phyloP scores from a whole-genome alignment of 2,329 filamentous ascomycete species.

The Byssoonygena ceratinophila region DNA sequence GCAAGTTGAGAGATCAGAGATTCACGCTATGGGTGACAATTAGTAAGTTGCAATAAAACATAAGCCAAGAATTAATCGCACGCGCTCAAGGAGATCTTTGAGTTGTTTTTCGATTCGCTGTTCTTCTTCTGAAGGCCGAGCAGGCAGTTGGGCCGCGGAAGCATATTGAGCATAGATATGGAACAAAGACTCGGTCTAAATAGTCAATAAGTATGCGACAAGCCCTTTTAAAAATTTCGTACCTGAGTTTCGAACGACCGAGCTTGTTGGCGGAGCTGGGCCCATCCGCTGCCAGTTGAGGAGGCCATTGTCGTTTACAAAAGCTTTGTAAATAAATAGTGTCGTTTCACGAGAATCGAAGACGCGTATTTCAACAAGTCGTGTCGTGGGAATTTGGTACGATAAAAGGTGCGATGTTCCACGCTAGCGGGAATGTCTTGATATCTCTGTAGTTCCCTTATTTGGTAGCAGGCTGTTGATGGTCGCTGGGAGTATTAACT shows the following conservation, averaged over 20 bases:
- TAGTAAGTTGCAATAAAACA: background rate
- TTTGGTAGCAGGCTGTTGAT: too few species aligned
- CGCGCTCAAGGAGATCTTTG: conserved; percentile 73
- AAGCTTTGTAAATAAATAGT: background rate
- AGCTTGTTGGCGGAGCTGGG: conserved; percentile 86
- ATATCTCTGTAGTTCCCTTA: too few species aligned
- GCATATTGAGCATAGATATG: conserved; percentile 81
- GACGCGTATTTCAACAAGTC: background rate
- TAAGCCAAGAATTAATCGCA: conserved; percentile 28
- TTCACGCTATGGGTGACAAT: conserved; percentile 53
- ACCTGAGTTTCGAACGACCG: conserved; percentile 84
- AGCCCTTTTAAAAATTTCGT: conserved; percentile 19
- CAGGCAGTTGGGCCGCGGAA: conserved; percentile 63
- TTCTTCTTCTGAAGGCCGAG: conserved; percentile 79
- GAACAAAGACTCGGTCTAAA: conserved; percentile 63
- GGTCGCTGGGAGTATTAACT: too few species aligned
- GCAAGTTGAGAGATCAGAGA: conserved; percentile 68
- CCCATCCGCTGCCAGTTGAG: conserved; percentile 63
- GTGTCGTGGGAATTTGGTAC: background rate
- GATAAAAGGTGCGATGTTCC: background rate
- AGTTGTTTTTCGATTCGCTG: conserved; percentile 66
- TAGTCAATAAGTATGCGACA: conserved; percentile 10
- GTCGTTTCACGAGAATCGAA: background rate
- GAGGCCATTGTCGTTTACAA: conserved; percentile 39
- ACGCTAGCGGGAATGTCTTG: too few species aligned